Evolutionary conservation across 2,329 filamentous ascomycete species (phyloP).

Genomic region (Epichloe brachyelytri): DNA sequence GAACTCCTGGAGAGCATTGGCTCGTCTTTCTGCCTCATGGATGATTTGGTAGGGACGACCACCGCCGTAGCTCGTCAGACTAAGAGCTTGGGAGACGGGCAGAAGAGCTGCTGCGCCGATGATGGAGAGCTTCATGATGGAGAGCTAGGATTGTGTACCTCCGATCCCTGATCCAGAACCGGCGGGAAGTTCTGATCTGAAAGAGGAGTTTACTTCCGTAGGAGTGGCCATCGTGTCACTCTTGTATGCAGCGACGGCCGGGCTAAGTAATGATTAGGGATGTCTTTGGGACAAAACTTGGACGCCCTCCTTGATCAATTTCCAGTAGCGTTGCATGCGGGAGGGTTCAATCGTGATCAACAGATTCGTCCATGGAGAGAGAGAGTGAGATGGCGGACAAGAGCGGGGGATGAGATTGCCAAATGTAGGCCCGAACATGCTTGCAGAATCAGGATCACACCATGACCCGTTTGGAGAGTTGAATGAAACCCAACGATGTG

Average conservation of each 20-base stretch:
- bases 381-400: neutral
- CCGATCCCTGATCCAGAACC: neutral
- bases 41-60: slow-evolving; percentile 12
- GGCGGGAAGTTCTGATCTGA: neutral
- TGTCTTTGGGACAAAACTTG: neutral
- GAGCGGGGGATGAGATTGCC: neutral
- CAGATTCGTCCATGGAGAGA: neutral
- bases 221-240: neutral
- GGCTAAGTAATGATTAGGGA: neutral
- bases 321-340: neutral
- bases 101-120: neutral
- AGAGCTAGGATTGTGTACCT: neutral
- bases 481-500: neutral
- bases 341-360: neutral
- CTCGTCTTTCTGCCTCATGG: slow-evolving; percentile 11
- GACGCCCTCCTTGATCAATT: neutral
- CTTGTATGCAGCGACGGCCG: neutral
- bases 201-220: neutral
- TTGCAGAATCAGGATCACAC: neutral
- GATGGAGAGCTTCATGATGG: slow-evolving; percentile 13
- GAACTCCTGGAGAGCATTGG: slow-evolving; percentile 18
- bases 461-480: neutral
- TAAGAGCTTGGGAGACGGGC: slow-evolving; percentile 4
- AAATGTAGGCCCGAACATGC: neutral
- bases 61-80: slow-evolving; percentile 4